Evolutionary conservation across 2,329 filamentous ascomycete species (phyloP), one percentile per base, ranked within the genome.

Genomic region (Aureobasidium vineae): DNA sequence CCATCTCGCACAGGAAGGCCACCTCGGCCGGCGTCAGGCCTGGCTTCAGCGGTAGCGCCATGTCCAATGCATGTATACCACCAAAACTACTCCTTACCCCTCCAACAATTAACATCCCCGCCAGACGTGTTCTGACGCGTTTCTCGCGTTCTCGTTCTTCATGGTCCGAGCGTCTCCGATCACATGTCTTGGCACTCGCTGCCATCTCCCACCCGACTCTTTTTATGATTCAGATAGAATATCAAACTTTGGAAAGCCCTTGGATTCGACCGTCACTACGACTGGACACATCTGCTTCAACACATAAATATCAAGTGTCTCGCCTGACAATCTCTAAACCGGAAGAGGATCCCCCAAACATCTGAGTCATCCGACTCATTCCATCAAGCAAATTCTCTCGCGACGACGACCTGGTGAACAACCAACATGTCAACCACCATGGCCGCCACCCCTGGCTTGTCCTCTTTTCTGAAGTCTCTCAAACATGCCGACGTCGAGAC

Each of bases 1-100:
- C 94, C 92, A 97, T 98, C 81, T 99, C 95, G 78, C 93, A 97
- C 33, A 98, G 82, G 75, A 98, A 99, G 60, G 92, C 90, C 53
- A 96, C 90, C 80, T 99, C 95, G 70, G 90, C 84, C 68, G 95
- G 92, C 72, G 90, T 89, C 52, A 97, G 84, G 77, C 89, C 85
- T 69, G 84, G 81, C 45, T 84, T 84, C 49, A 88, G 81, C 70
- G 85, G 84, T 70, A 87, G 83, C 61, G 86, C 86, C 86, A 88
- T 88, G 45, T 60, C 26, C 59, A 63, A 63, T 63, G 59, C 59
- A 63, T 52, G 54, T 59, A 59, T 43, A 38, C 54, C 33, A 26
- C 26, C 33, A 36, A 36, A 36, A 36, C 33, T 36, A 21, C 47
- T 16, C 19, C 28, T 23, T 56, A 26, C 53, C 53, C 54, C 38